Conservation (phyloP, 371 early-diverging fungal genomes). For the Polyrhizophydium stewartii region DNA sequence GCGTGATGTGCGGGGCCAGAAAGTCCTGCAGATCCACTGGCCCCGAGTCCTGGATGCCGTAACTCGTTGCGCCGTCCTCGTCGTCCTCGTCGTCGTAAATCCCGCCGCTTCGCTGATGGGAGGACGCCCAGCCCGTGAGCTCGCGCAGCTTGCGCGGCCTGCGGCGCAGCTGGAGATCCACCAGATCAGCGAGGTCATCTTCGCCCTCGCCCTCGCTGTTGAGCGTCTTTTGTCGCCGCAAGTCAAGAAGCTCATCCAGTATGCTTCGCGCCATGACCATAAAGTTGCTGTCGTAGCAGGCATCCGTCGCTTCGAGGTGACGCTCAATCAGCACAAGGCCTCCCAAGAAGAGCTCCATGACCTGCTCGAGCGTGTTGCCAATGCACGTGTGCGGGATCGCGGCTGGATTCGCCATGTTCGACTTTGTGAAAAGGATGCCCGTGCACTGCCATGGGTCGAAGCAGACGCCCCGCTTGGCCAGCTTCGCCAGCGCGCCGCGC, state of each 20-base stretch:
- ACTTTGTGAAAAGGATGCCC: conserved; percentile 1
- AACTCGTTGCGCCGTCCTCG: too few relatives aligned
- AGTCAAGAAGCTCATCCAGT: conserved; percentile 1
- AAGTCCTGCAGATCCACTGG: neutral
- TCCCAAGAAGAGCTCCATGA: neutral
- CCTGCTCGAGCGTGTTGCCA: neutral
- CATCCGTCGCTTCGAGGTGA: neutral
- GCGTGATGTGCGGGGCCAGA: neutral
- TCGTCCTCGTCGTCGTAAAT: too few relatives aligned
- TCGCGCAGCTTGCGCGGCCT: too few relatives aligned
- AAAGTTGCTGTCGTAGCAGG: neutral
- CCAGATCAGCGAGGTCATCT: too few relatives aligned
- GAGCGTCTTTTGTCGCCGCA: neutral
- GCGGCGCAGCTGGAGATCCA: too few relatives aligned
- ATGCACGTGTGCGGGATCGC: neutral
- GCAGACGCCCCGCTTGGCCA: neutral
- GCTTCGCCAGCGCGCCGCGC: conserved; percentile 1
- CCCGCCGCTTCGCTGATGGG: too few relatives aligned
- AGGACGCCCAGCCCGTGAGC: too few relatives aligned
- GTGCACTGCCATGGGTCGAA: neutral
- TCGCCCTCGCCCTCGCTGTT: too few relatives aligned
- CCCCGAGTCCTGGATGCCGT: too few relatives aligned
- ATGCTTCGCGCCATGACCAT: neutral
- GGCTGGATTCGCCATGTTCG: neutral
- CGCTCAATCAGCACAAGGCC: conserved; percentile 3